A percentile compares a stretch with the other conserved stretches of the same genome.
These are phyloP conservation scores for Boletus rubescentipes DNA, from an alignment of 768 basidiomycete genomes.

Conservation along the genomic window DNA sequence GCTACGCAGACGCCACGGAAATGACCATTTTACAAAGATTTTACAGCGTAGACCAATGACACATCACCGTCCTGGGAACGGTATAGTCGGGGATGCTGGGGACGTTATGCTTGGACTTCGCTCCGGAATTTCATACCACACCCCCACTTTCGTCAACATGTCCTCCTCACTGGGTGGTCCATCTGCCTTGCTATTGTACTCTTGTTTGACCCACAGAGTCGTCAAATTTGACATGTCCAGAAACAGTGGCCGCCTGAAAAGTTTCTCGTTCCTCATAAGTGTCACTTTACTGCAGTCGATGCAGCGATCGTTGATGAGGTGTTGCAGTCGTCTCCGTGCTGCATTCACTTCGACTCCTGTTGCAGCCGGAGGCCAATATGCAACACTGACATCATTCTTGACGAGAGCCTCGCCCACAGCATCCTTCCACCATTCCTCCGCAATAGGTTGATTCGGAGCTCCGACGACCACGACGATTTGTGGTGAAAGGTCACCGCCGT, in stretches of 20 bases:
- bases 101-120: background rate
- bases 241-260: constrained; percentile 13
- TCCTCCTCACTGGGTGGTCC: constrained; percentile 6
- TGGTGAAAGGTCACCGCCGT: constrained; percentile 28
- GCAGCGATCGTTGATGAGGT: constrained; percentile 22
- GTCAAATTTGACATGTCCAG: constrained; percentile 16
- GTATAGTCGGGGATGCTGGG: background rate
- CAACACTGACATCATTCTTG: constrained; percentile 9
- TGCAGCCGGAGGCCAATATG: constrained; percentile 4
- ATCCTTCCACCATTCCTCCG: constrained; percentile 24
- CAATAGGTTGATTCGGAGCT: constrained; percentile 9
- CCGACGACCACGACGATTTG: constrained; percentile 25
- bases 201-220: constrained; percentile 8
- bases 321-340: constrained; percentile 6
- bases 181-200: constrained; percentile 1
- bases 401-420: background rate
- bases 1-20: background rate
- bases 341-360: background rate
- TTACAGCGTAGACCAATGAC: background rate
- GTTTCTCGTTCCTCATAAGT: constrained; percentile 2
- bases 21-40: background rate
- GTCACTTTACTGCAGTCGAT: constrained; percentile 20
- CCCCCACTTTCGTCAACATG: constrained; percentile 18
- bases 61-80: background rate
- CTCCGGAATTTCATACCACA: constrained; percentile 13